Evolutionary conservation across 192 early-diverging fungal species (phyloP), one percentile per base, ranked within the genome.

Genomic region (Linnemannia hyalina): DNA sequence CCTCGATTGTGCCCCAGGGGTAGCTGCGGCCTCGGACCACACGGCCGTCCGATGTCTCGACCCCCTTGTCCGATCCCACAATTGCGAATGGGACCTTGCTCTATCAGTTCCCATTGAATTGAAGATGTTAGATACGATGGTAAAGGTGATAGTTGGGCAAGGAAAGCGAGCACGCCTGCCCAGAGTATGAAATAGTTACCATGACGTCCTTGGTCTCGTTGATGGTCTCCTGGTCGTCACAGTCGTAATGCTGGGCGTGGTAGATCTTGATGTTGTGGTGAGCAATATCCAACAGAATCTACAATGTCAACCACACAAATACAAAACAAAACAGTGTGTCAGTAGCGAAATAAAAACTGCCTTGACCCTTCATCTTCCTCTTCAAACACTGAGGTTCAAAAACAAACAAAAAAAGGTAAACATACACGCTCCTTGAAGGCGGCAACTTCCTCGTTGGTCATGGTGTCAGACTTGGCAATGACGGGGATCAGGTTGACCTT

Each of bases 51-150:
- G 90, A 81, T 11, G 94, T 90, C 72, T 96, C 95, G 29, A 99
- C 94, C 70, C 93, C 93, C 79, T 94, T 95, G 88, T 98, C 97
- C 75, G 94, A 95, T 54, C 98, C 98, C 73, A 99, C 94, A 85
- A 99, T 92, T 22, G 97, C 97, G 82, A 99, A 99, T 22, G 98
- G 98, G 77, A 99, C 97, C 90, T 97, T 97, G 85, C 93, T 94
- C 94, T 94, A 81, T 52, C 38, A 40, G 38, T 41, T 47, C 46
- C 57, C 41, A 82, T 57, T n/a, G 20, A 68, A 71, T 52, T 35
- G 82, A 69, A 88, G 35, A 22, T 46, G 13, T 46, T 46, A 15
- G 8, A 15, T 46, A 13, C 47, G 47, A 63, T 65, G 0, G 4
- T n/a, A 36, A 44, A 3, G 38, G 3, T 40, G 38, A 40, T 40